A percentile compares a stretch with the other conserved stretches of the same genome.
Evolutionary conservation across 1,284 basidiomycete genomes (phyloP).

Genomic region (Retiboletus flavoniger): DNA sequence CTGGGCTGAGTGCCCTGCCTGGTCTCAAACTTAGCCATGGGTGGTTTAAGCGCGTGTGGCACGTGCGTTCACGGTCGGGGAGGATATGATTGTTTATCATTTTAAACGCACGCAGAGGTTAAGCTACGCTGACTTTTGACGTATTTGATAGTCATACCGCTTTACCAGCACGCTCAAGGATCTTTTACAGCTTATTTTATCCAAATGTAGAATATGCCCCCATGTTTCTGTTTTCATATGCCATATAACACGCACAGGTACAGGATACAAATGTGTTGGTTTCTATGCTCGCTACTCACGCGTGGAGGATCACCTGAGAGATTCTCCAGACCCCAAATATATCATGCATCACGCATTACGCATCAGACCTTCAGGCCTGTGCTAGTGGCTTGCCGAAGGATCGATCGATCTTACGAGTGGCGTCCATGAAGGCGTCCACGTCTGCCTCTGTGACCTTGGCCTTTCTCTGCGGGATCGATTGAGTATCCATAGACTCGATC

Average conservation of each 20-base stretch:
- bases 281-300: not conserved
- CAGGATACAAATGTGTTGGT: not conserved
- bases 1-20: constrained; percentile 26
- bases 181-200: constrained; percentile 7
- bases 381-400: constrained; percentile 32
- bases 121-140: constrained; percentile 13
- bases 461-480: constrained; percentile 57
- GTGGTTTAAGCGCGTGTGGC: constrained; percentile 35
- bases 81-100: constrained; percentile 18
- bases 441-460: constrained; percentile 80
- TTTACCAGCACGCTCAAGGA: not conserved
- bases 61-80: constrained; percentile 28
- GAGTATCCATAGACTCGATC: not conserved
- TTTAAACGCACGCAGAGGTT: not conserved
- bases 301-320: not conserved
- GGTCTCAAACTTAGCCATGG: constrained; percentile 28
- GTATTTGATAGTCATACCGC: not conserved
- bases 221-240: not conserved
- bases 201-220: constrained; percentile 1
- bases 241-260: constrained; percentile 2
- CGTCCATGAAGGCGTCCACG: constrained; percentile 82
- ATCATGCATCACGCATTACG: not conserved
- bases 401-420: constrained; percentile 75
- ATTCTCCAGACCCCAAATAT: not conserved
- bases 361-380: constrained; percentile 4